Percentiles rank a stretch among this genome's conserved stretches.
phyloP scores from a whole-genome alignment of 1,284 basidiomycete species.

The Cutaneotrichosporon sp. region DNA sequence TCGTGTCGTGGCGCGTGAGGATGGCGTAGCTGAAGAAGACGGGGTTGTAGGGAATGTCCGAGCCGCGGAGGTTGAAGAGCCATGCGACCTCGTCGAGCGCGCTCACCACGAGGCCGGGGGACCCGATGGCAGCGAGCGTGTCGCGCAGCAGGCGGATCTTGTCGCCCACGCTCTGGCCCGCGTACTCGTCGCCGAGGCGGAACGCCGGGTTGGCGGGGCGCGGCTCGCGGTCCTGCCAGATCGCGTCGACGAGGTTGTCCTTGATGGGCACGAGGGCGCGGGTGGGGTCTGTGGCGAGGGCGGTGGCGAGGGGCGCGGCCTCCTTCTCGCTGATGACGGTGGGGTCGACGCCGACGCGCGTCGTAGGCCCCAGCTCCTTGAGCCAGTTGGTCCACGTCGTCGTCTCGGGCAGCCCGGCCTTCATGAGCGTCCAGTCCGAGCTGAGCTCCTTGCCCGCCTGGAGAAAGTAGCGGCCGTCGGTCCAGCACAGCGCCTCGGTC shows the following conservation, averaged over 20 bases:
- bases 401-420: conserved; percentile 79
- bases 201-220: conserved; percentile 72
- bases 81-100: conserved; percentile 89
- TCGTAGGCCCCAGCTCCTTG: conserved; percentile 62
- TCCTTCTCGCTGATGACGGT: conserved; percentile 66
- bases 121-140: conserved; percentile 66
- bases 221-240: conserved; percentile 71
- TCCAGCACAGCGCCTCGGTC: conserved; percentile 63
- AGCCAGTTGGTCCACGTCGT: conserved; percentile 90
- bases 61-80: conserved; percentile 91
- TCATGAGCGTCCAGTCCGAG: conserved; percentile 87
- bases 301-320: conserved; percentile 53
- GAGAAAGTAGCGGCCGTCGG: conserved; percentile 91
- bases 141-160: conserved; percentile 71
- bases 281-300: conserved; percentile 35
- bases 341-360: conserved; percentile 78
- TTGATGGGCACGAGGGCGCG: conserved; percentile 66
- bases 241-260: conserved; percentile 76
- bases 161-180: conserved; percentile 65
- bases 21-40: conserved; percentile 95
- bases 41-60: conserved; percentile 91
- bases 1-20: conserved; percentile 66
- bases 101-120: conserved; percentile 69
- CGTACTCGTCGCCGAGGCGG: conserved; percentile 64
- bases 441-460: conserved; percentile 91